Percentiles rank a stretch among this genome's conserved stretches.
Evolutionary conservation across 2,329 filamentous ascomycete genomes (phyloP).

Genomic region (Cylindrodendrum hubeiense): DNA sequence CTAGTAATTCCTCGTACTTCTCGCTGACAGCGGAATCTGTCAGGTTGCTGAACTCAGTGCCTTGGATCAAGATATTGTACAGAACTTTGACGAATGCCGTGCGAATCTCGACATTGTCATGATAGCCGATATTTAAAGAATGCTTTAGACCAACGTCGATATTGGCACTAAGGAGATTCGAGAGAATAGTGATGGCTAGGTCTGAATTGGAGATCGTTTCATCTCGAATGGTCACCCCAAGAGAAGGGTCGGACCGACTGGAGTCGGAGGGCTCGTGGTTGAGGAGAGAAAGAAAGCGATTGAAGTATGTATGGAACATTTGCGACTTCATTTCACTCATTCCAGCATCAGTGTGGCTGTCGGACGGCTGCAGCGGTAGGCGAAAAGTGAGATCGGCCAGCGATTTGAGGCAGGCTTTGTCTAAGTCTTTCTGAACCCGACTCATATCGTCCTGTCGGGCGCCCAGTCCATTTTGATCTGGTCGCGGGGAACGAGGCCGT

Average conservation of each 20-base stretch:
- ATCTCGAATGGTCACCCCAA: conserved; percentile 59
- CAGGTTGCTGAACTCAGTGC: conserved; percentile 77
- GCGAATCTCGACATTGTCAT: conserved; percentile 77
- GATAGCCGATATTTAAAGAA: conserved; percentile 77
- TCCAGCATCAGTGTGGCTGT: conserved; percentile 74
- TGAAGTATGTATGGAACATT: conserved; percentile 80
- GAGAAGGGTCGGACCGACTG: conserved; percentile 40
- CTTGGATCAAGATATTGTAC: conserved; percentile 78
- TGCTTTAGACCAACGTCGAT: conserved; percentile 79
- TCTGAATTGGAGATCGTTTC: conserved; percentile 69
- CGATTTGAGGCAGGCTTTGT: conserved; percentile 73
- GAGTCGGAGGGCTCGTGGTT: conserved; percentile 67
- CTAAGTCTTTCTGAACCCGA: conserved; percentile 73
- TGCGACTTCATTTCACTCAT: conserved; percentile 77
- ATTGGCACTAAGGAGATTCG: conserved; percentile 77
- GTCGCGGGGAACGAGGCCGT: conserved; percentile 65
- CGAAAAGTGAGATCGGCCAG: conserved; percentile 76
- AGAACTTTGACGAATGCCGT: conserved; percentile 78
- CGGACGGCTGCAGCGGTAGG: conserved; percentile 73
- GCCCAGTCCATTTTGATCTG: conserved; percentile 55
- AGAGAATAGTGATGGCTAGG: conserved; percentile 75
- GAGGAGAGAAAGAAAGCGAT: conserved; percentile 74
- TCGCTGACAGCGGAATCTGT: conserved; percentile 76
- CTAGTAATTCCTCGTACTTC: conserved; percentile 75
- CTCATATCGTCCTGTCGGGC: conserved; percentile 68